Evolutionary conservation across 2,329 filamentous ascomycete genomes (phyloP), one percentile per base, ranked within the genome.

Genomic region (Scedosporium minutisporum): DNA sequence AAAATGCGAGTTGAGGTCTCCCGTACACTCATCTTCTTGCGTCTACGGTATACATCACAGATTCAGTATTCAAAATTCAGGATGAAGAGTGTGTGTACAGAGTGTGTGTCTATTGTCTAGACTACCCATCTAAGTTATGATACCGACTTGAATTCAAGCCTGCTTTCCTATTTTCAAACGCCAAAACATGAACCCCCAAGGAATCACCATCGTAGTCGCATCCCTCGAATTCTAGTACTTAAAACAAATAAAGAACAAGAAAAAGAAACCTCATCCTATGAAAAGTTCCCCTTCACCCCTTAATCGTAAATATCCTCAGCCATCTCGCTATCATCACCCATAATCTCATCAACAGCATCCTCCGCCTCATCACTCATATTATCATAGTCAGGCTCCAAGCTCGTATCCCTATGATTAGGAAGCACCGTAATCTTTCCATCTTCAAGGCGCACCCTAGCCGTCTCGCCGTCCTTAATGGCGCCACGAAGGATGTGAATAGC

Each of bases 401-500:
- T 82, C 67, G 82, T 86, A 53, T 87, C 85, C 0, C 71, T 66
- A 73, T 97, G 95, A 74, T 99, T 97, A 6, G 92, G 81, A 25
- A 95, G 71, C 1, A 99, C 91, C 2, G 85, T 78, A 64, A 97
- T 87, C 73, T 90, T 90, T 57, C 90, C 90, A 66, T 91, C 86
- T 33, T 88, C 83, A 65, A 97, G 81, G 57, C 90, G 86, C 25
- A 97, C 91, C 27, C 84, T 81, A 1, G 95, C 95, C 1, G 75
- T 77, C 78, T 99, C 95, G 53, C 93, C 93, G 67, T 99, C 93
- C 68, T 83, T 85, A 72, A 99, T 87, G 62, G 84, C 87, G 66
- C 91, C 91, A 66, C 92, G 85, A 25, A 99, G 82, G 66, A 99
- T 96, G 66, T 97, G 83, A 48, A 99, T 90, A 1, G 95, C 95